Evolutionary conservation across 78 protist genomes (phyloP), one percentile per base, ranked within the genome.

Genomic region (Dictyostelium intermedium): DNA sequence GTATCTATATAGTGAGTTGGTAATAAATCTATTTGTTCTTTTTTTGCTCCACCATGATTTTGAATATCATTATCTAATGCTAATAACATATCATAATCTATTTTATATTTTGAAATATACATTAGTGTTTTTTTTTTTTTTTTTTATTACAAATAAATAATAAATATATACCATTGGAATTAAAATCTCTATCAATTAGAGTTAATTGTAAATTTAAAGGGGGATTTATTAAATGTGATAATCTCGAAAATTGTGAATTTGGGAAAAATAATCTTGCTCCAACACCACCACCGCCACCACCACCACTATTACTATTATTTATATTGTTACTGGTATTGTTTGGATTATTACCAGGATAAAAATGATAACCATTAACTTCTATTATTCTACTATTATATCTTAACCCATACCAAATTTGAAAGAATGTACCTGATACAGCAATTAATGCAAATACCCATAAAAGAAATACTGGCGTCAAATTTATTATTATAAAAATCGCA

Each of bases 131-230:
- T 39, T 39, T 39, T 39, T 39, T 39, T 39, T 39, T 39, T 5
- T 39, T 39, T 39, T n/a, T n/a, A n/a, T n/a, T n/a, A n/a, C n/a
- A n/a, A n/a, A n/a, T n/a, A n/a, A n/a, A n/a, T n/a, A n/a, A n/a
- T n/a, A n/a, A n/a, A n/a, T n/a, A n/a, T n/a, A 8, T 89, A 80
- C 93, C 93, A 89, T 89, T 89, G 25, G 93, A 89, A 69, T 89
- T 69, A 47, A 89, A 89, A 80, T 89, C 93, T 89, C 93, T 89
- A 69, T 89, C 93, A 7, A 89, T 89, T 37, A 89, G 66, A 20
- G 93, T 89, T 20, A 89, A 30, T 80, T 89, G 93, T 89, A 89
- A 69, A 89, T 80, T 89, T 14, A 89, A 16, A 10, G 93, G 86
- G 13, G 86, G 80, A 34, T 89, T 80, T 1, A 89, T 35, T 11